Evolutionary conservation across 768 basidiomycete genomes (phyloP), one percentile per base, ranked within the genome.

Genomic region (Leucocoprinus birnbaumii): DNA sequence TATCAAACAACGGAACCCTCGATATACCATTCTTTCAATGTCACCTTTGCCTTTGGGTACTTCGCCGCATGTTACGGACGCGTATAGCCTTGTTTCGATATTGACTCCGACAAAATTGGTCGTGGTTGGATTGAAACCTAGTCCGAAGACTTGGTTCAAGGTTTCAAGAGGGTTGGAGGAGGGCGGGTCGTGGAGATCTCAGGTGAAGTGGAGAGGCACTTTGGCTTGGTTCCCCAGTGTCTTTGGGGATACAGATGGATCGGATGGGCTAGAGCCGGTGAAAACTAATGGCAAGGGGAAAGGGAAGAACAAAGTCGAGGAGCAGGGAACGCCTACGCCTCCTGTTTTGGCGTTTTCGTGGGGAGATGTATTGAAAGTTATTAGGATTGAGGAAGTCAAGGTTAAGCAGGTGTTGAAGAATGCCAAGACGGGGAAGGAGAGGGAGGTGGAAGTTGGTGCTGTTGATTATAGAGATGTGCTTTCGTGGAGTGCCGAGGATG

Each of bases 111-210:
- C 86, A 21, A 99, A 99, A 66, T 75, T 98, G 3, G 90, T 99
- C 11, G 81, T 98, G 34, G 94, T 98, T 9, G 94, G 94, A 4
- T 67, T 99, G 58, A 94, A 92, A 62, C 97, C 97, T 2, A 80
- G 84, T 0, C 91, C 97, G 7, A 85, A 89, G 64, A 99, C 95
- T 0, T 98, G 94, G 94, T 88, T 89, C 64, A 86, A 91, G 64
- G 80, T 76, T 51, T 73, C 84, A 56, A 84, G 89, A 9, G 75
- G 77, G 11, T 63, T 72, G 8, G 73, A 77, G 22, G 80, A 80
- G 52, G 75, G 74, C 8, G 71, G 69, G 2, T 61, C 64, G n/a
- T 66, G 69, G 55, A 74, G 71, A 59, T 69, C 73, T 14, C 73
- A 63, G 50, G 81, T 76, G 16, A 74, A 73, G 62, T 74, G 79